Percentiles rank a stretch among this genome's conserved stretches.
Evolutionary conservation across 805 yeast species (phyloP).

Genomic region (Limtongia smithiae): DNA sequence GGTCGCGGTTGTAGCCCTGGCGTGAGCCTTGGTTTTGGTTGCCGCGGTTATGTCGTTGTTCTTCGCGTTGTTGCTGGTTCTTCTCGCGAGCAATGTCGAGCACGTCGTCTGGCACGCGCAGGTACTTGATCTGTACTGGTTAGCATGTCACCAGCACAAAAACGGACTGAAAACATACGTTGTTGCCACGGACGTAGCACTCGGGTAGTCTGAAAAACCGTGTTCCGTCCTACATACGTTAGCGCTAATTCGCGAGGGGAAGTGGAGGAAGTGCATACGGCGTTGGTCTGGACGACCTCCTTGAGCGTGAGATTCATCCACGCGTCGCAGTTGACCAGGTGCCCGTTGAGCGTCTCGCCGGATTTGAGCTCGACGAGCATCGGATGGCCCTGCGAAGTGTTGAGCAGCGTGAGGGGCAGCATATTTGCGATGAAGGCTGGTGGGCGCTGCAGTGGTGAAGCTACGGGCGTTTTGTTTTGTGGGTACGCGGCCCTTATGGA

Average conservation of each 20-base stretch:
- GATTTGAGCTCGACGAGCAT: slow-evolving; percentile 85
- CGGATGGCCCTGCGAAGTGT: slow-evolving; percentile 85
- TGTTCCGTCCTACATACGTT: slow-evolving; percentile 47
- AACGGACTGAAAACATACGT: slow-evolving; percentile 51
- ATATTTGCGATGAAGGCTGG: too few relatives aligned
- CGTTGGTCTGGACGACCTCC: slow-evolving; percentile 65
- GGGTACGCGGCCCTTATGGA: too few relatives aligned
- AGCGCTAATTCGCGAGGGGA: not conserved
- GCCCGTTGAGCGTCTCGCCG: slow-evolving; percentile 86
- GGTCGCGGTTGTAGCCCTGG: slow-evolving; percentile 22
- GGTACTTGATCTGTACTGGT: slow-evolving; percentile 41
- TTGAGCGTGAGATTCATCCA: slow-evolving; percentile 91
- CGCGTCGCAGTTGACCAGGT: slow-evolving; percentile 78
- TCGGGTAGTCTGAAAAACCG: slow-evolving; percentile 63
- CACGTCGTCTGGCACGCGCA: slow-evolving; percentile 42
- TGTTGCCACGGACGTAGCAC: slow-evolving; percentile 79
- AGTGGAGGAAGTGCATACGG: too few relatives aligned
- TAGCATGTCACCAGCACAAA: too few relatives aligned
- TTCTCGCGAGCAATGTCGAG: slow-evolving; percentile 41
- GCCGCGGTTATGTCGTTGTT: slow-evolving; percentile 29
- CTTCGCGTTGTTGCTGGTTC: slow-evolving; percentile 38
- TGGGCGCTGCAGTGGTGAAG: too few relatives aligned
- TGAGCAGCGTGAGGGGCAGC: slow-evolving; percentile 89
- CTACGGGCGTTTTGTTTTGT: not conserved
- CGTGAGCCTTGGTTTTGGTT: slow-evolving; percentile 21